Conservation (phyloP, 1,284 basidiomycete genomes). For the Tylopilus sp. region DNA sequence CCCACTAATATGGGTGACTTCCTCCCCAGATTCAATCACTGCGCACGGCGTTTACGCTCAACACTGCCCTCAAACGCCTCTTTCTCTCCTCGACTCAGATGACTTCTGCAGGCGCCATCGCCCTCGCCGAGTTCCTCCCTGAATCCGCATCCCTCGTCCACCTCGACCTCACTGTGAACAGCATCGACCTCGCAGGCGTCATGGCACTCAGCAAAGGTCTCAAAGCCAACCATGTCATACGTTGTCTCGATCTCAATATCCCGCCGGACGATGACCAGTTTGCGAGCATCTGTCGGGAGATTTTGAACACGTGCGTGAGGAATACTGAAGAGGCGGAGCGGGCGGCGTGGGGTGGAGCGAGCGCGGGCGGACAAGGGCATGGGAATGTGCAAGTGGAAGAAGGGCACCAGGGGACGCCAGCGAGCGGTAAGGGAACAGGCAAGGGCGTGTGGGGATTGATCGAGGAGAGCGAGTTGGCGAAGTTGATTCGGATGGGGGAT, state of each 20-base stretch:
- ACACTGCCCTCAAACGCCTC: slow-evolving; percentile 87
- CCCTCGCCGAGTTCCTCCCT: slow-evolving; percentile 93
- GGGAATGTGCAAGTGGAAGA: slow-evolving; percentile 3
- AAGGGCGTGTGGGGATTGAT: slow-evolving; percentile 78
- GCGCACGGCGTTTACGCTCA: slow-evolving; percentile 89
- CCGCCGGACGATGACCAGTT: slow-evolving; percentile 86
- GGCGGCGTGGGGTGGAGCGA: slow-evolving; percentile 21
- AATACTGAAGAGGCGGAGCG: slow-evolving; percentile 84
- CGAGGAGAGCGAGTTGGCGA: slow-evolving; percentile 75
- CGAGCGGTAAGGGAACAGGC: slow-evolving; percentile 41
- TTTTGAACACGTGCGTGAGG: slow-evolving; percentile 79
- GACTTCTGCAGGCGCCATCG: slow-evolving; percentile 85
- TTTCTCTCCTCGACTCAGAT: slow-evolving; percentile 87
- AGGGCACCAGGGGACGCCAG: slow-evolving; percentile 10
- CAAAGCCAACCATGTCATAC: slow-evolving; percentile 77
- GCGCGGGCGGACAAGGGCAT: background rate
- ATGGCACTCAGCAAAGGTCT: slow-evolving; percentile 88
- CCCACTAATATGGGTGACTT: background rate
- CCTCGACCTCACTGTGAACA: slow-evolving; percentile 81
- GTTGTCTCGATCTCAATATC: slow-evolving; percentile 93
- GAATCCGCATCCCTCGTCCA: slow-evolving; percentile 86
- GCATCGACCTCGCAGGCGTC: slow-evolving; percentile 85
- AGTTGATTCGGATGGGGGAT: slow-evolving; percentile 58
- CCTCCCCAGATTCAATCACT: slow-evolving; percentile 75
- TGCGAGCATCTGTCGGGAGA: slow-evolving; percentile 78